phyloP scores from a whole-genome alignment of 176 grass and related monocot species.

The Oryza meyeriana region DNA sequence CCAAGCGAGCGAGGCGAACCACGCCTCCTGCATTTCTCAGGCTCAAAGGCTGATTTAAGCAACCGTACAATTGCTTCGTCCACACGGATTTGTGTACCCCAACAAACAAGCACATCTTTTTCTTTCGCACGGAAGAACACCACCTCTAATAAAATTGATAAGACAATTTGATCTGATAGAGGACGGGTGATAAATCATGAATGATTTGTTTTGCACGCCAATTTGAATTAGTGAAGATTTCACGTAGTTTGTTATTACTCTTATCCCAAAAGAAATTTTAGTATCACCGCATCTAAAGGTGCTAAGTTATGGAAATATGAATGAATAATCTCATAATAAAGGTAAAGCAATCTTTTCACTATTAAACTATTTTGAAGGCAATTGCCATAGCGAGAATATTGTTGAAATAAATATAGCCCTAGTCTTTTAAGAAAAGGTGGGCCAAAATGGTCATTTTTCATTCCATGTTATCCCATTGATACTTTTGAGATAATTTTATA shows the following conservation, averaged over 20 bases:
- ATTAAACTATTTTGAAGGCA: not conserved
- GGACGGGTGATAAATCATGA: no score
- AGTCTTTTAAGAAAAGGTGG: no score
- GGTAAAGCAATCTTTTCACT: not conserved
- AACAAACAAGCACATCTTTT: not conserved
- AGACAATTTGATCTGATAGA: not conserved
- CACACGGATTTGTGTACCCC: not conserved
- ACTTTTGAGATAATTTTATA: not conserved
- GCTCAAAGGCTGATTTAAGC: not conserved
- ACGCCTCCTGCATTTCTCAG: conserved; percentile 31
- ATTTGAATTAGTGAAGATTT: no score
- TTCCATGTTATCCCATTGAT: not conserved
- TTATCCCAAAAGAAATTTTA: no score
- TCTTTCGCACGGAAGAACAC: not conserved
- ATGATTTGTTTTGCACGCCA: no score
- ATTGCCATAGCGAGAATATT: no score
- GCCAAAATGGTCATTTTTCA: not conserved
- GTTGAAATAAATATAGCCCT: no score
- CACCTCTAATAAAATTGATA: not conserved
- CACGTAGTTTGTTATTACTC: no score
- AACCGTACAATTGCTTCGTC: not conserved
- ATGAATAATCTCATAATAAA: no score
- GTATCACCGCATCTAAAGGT: no score
- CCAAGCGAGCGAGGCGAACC: not conserved
- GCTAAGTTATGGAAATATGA: no score